Conservation (phyloP, 2,329 filamentous ascomycete species). For the Geosmithia morbida region DNA sequence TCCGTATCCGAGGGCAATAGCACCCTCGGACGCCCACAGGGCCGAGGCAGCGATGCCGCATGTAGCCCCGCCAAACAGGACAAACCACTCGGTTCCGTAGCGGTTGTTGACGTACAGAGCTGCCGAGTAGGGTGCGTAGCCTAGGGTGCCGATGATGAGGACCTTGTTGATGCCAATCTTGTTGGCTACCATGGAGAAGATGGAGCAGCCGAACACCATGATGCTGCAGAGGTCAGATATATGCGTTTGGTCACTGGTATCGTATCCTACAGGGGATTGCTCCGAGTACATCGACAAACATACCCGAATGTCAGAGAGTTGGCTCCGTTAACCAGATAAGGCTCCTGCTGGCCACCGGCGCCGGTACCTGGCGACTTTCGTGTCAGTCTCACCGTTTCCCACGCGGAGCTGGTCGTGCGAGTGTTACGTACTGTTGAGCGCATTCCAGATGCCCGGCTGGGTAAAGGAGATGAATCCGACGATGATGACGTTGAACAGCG, state of each 20-base stretch:
- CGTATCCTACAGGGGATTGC: background rate
- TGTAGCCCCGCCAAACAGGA: constrained; percentile 30
- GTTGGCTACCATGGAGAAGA: constrained; percentile 29
- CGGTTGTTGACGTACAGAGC: constrained; percentile 35
- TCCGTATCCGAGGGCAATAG: constrained; percentile 33
- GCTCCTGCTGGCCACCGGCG: constrained; percentile 27
- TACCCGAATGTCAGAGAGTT: constrained; percentile 34
- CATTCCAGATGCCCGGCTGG: constrained; percentile 37
- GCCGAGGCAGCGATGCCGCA: constrained; percentile 34
- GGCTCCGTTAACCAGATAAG: constrained; percentile 40
- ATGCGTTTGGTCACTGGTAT: background rate
- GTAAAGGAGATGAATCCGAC: constrained; percentile 37
- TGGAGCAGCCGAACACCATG: constrained; percentile 27
- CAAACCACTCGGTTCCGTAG: constrained; percentile 36
- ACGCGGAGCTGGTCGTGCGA: too few species aligned
- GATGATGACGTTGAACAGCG: constrained; percentile 37
- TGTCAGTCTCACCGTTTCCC: too few species aligned
- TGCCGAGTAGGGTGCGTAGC: constrained; percentile 32
- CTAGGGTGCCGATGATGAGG: constrained; percentile 27
- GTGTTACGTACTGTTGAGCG: constrained; percentile 31
- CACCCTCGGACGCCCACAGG: constrained; percentile 36
- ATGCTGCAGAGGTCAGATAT: constrained; percentile 11
- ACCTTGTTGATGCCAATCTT: constrained; percentile 32
- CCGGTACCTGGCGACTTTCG: too few species aligned
- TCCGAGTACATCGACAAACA: too few species aligned